Evolutionary conservation across 2,329 filamentous ascomycete genomes (phyloP), one percentile per base, ranked within the genome.

Genomic region (Penicillium polonicum): DNA sequence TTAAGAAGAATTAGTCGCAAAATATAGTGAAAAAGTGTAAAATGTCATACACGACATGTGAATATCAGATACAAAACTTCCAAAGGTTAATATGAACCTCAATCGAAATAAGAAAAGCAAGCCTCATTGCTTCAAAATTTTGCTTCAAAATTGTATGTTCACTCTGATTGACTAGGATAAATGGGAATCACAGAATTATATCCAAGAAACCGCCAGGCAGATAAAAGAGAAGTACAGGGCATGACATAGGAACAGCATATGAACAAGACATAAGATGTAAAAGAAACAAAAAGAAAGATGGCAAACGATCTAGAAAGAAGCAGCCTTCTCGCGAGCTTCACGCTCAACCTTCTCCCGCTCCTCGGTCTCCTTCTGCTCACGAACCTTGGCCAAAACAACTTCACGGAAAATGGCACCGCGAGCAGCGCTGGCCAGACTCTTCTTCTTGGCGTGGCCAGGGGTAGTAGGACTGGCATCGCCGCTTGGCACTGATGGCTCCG

Each of bases 301-400:
- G 31, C 15, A 31, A 43, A 12, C 41, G 23, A 33, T 63, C 31
- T 56, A 70, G 48, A 59, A 46, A 57, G 68, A 60, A 19, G 60
- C 63, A 31, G 72, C 70, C 48, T 74, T 77, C 57, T 78, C 76
- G 21, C 78, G 73, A 7, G 79, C 80, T 57, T 79, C 87, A 79
- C 75, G 85, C 80, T 77, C 90, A 73, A 84, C 76, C 73, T 88
- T 87, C 66, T 89, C 82, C 33, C 84, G 85, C 71, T 92, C 87
- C 72, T 96, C 89, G 68, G 92, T 85, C 66, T 91, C 88, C 82
- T 95, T 95, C 84, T 91, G 89, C 76, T 96, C 92, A 59, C 89
- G 85, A 45, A 96, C 91, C 80, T 97, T 97, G 64, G 92, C 93
- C 57, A 96, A 80, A 15, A 97, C 93, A 13, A 97, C 90, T 75